These are phyloP conservation scores for Stramenopiles sp. DNA, from an alignment of 352 stramenopile genomes.

Conservation along the genomic window DNA sequence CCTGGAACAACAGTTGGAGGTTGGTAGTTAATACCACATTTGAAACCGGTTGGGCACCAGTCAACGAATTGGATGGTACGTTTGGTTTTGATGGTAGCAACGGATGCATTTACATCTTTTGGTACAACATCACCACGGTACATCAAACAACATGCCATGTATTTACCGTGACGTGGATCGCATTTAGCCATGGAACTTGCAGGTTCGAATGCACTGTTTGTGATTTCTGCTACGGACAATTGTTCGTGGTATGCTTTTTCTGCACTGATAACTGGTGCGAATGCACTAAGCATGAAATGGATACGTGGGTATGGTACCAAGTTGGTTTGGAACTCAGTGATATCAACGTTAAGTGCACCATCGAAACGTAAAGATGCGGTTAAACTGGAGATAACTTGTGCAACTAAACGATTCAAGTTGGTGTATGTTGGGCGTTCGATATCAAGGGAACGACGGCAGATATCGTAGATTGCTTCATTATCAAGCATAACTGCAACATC, in stretches of 20 bases:
- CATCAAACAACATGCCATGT: slow-evolving; percentile 96
- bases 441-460: slow-evolving; percentile 81
- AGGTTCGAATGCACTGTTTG: slow-evolving; percentile 91
- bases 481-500: slow-evolving; percentile 85
- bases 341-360: slow-evolving; percentile 90
- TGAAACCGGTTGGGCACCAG: slow-evolving; percentile 96
- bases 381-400: slow-evolving; percentile 85
- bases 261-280: slow-evolving; percentile 88
- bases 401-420: too few relatives aligned
- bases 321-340: slow-evolving; percentile 99
- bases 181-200: slow-evolving; percentile 98
- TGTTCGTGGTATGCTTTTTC: slow-evolving; percentile 93
- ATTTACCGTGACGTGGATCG: slow-evolving; percentile 93
- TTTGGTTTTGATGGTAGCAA: slow-evolving; percentile 98
- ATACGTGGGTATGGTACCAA: slow-evolving; percentile 95
- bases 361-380: slow-evolving; percentile 97
- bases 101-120: slow-evolving; percentile 82
- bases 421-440: slow-evolving; percentile 95
- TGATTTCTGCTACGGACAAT: slow-evolving; percentile 92
- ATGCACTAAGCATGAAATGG: slow-evolving; percentile 97
- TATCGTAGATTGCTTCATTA: slow-evolving; percentile 93
- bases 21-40: slow-evolving; percentile 98
- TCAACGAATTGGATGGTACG: slow-evolving; percentile 97
- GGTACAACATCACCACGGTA: slow-evolving; percentile 78
- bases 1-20: slow-evolving; percentile 81